Evolutionary conservation across 164 flowering plant genomes (phyloP).

Genomic region (Akebia trifoliata): DNA sequence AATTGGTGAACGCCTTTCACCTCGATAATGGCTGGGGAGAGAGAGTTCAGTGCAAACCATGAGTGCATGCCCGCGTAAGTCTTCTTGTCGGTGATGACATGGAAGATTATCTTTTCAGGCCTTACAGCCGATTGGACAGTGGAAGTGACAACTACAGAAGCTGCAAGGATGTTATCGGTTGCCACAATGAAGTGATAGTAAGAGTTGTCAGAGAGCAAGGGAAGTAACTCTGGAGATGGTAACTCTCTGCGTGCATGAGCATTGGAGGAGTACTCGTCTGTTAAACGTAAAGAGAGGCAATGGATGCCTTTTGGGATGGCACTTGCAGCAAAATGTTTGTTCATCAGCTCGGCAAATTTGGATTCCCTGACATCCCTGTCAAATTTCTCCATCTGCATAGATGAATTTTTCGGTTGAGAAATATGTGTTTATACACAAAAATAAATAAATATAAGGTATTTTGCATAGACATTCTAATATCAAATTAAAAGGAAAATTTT

Average conservation of each 20-base stretch:
- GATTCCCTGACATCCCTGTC: constrained; percentile 79
- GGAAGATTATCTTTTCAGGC: constrained; percentile 86
- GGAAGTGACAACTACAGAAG: constrained; percentile 90
- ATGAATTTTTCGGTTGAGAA: constrained; percentile 2
- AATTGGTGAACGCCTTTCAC: constrained; percentile 96
- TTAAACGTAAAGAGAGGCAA: constrained; percentile 86
- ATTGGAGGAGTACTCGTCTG: constrained; percentile 97
- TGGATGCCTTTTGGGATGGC: constrained; percentile 88
- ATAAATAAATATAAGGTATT: background rate
- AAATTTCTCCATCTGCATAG: constrained; percentile 73
- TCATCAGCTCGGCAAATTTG: constrained; percentile 79
- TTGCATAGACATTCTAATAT: too few species aligned
- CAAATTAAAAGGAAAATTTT: too few species aligned
- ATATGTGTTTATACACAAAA: background rate
- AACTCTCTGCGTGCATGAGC: constrained; percentile 93
- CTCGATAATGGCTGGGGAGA: constrained; percentile 80
- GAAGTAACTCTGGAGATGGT: constrained; percentile 93
- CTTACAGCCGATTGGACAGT: constrained; percentile 61
- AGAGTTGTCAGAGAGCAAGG: constrained; percentile 80
- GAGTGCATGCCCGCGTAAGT: constrained; percentile 99
- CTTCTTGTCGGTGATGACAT: constrained; percentile 97
- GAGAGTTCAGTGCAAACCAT: constrained; percentile 95
- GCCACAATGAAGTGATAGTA: constrained; percentile 79
- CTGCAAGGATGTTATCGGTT: constrained; percentile 95
- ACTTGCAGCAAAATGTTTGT: constrained; percentile 95